Evolutionary conservation across 768 basidiomycete species (phyloP), one percentile per base, ranked within the genome.

Genomic region (Tylopilus rubrobrunneus): DNA sequence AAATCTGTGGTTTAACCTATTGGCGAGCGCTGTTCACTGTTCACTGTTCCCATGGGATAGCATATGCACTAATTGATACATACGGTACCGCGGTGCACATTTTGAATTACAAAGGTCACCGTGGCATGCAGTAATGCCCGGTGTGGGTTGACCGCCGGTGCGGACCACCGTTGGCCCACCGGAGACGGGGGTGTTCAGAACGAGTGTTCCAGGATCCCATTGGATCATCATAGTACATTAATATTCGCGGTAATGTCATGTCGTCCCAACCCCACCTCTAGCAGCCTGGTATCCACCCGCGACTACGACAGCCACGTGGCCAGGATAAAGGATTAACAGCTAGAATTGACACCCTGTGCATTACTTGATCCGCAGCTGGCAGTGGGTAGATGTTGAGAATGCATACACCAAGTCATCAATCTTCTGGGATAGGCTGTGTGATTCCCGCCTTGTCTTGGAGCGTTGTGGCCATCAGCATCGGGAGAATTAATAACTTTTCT

Each of bases 401-500:
- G n/a, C 37, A 40, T 7, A 15, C 28, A 27, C 19, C 10, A 5
- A 27, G 34, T 17, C 31, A 53, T 69, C 56, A 59, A 40, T 60
- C 55, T 43, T 62, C 51, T 46, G 63, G 29, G 2, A 56, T 67
- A 19, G 65, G 63, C 54, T 61, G 65, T 43, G 61, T 63, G 34
- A 56, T 51, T 5, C 55, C 59, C 4, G 58, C 59, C 51, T 40
- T 66, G 40, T 68, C 68, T 48, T 53, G 67, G 41, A 70, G 60
- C 3, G 68, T 58, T 7, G 73, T 74, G 25, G 73, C 78, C 58
- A 73, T 67, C 5, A 72, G 39, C 42, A 78, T 74, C 1, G 82
- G 81, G 23, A 71, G 53, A 43, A 85, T 80, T 3, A 75, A 68
- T 15, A 84, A 46, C 57, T 74, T 82, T 59, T 81, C 79, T 47